phyloP scores from a whole-genome alignment of 495 filamentous ascomycete species.

The Cudoniella acicularis region DNA sequence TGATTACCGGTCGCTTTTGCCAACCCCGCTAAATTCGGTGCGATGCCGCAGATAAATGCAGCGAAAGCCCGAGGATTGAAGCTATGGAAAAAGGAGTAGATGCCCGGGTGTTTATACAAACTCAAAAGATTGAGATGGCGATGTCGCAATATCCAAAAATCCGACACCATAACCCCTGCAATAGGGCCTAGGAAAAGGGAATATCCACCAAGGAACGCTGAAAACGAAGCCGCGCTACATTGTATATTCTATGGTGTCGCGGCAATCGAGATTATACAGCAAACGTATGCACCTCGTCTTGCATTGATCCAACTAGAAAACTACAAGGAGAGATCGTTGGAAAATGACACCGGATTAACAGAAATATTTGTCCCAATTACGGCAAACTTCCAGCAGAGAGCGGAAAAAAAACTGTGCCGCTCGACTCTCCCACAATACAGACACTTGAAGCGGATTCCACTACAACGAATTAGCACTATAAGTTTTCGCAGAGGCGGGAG shows the following conservation, averaged over 20 bases:
- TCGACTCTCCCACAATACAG: slow-evolving; percentile 36
- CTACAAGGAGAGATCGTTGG: slow-evolving; percentile 37
- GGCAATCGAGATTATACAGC: slow-evolving; percentile 35
- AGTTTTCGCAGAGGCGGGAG: too few species aligned
- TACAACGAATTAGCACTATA: too few species aligned
- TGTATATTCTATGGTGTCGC: slow-evolving; percentile 49
- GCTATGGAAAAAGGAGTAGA: slow-evolving; percentile 7
- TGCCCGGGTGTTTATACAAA: slow-evolving; percentile 8
- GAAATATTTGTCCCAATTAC: slow-evolving; percentile 40
- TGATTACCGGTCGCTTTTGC: slow-evolving; percentile 12
- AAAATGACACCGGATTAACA: slow-evolving; percentile 36
- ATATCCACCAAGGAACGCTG: slow-evolving; percentile 44
- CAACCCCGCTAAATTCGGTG: slow-evolving; percentile 3
- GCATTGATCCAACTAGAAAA: slow-evolving; percentile 41
- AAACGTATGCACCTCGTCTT: slow-evolving; percentile 32
- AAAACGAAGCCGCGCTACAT: slow-evolving; percentile 38
- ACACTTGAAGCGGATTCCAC: slow-evolving; percentile 41
- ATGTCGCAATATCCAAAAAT: slow-evolving; percentile 28
- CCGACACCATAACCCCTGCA: slow-evolving; percentile 41
- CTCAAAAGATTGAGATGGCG: slow-evolving; percentile 6
- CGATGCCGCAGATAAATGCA: slow-evolving; percentile 3
- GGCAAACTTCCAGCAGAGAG: slow-evolving; percentile 36
- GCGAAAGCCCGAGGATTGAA: slow-evolving; percentile 7
- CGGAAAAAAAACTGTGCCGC: slow-evolving; percentile 40
- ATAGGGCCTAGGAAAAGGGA: slow-evolving; percentile 44